phyloP scores from a whole-genome alignment of 2,329 filamentous ascomycete genomes.

The Aspergillus fijiensis region DNA sequence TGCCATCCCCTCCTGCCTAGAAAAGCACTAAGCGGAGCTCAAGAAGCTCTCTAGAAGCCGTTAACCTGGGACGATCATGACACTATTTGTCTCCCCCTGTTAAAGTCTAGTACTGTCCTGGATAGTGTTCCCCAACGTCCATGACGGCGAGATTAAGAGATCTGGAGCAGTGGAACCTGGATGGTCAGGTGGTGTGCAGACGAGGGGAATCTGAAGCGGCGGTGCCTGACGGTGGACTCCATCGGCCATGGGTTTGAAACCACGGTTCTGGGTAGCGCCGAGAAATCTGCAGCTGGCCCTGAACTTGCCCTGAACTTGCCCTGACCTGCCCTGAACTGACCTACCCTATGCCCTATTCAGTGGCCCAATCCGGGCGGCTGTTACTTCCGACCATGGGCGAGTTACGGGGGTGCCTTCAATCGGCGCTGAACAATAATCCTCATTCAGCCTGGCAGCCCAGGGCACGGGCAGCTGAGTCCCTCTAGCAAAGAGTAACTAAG shows the following conservation, averaged over 20 bases:
- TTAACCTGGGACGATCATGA: slow-evolving; percentile 1
- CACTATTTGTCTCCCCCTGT: background rate
- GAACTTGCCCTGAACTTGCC: too few species aligned
- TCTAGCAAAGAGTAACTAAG: too few species aligned
- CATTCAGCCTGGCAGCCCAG: background rate
- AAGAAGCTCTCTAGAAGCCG: background rate
- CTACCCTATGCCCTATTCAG: slow-evolving; percentile 29
- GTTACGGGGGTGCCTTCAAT: background rate
- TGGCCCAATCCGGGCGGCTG: background rate
- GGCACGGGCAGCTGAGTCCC: too few species aligned
- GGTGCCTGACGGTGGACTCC: slow-evolving; percentile 23
- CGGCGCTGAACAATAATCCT: background rate
- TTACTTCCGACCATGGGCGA: background rate
- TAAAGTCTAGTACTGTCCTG: background rate
- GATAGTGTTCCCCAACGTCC: background rate
- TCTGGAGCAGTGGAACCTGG: slow-evolving; percentile 19
- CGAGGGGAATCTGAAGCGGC: slow-evolving; percentile 7
- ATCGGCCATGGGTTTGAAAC: slow-evolving; percentile 4
- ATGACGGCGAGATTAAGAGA: background rate
- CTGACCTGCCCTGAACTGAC: slow-evolving; percentile 19
- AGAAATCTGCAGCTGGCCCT: background rate
- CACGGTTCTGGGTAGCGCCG: background rate
- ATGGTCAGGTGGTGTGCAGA: background rate
- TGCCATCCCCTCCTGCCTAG: slow-evolving; percentile 3
- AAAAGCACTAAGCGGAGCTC: background rate